Evolutionary conservation across 148 eudicot species (phyloP), one percentile per base, ranked within the genome.

Genomic region (Euryodendron excelsum): DNA sequence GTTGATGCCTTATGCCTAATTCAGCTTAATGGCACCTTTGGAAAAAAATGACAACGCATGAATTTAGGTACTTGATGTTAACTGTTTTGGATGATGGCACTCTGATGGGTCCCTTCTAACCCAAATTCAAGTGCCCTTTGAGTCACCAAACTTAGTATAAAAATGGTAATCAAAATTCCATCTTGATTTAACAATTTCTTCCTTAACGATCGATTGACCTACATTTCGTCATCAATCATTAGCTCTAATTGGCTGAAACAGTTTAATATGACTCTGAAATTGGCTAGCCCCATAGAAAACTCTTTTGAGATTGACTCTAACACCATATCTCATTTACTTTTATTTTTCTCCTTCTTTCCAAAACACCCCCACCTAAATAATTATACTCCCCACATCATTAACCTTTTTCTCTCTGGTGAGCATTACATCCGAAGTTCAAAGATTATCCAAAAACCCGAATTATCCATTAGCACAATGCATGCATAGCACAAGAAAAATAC

Each of bases 191-290:
- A 41, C 45, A 41, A 41, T 41, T 41, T 41, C 45, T 41, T 41
- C 5, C 45, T 41, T 41, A 4, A 9, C 8, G 45, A 41, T 41
- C n/a, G n/a, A n/a, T 2, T 41, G 45, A 41, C 45, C 45, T 31
- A 74, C 78, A 77, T 79, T 80, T 77, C 78, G 76, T 74, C 87
- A 84, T 74, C 85, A 69, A 73, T 66, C 80, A 79, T 37, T 31
- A 73, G 71, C 39, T 39, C 64, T 58, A 70, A 82, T 72, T 47
- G 17, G 63, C 18, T 62, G 76, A 79, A 44, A 62, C 36, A 59
- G 63, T 78, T 39, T 33, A 56, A 53, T 45, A 80, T 41, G 71
- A 47, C 61, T 75, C 73, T 78, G 33, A 75, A 79, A 74, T 78
- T 67, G 50, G 30, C 45, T 34, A 37, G 23, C 73, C 71, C 72